phyloP scores from a whole-genome alignment of 1,284 basidiomycete species.

The Tilletia setariae region DNA sequence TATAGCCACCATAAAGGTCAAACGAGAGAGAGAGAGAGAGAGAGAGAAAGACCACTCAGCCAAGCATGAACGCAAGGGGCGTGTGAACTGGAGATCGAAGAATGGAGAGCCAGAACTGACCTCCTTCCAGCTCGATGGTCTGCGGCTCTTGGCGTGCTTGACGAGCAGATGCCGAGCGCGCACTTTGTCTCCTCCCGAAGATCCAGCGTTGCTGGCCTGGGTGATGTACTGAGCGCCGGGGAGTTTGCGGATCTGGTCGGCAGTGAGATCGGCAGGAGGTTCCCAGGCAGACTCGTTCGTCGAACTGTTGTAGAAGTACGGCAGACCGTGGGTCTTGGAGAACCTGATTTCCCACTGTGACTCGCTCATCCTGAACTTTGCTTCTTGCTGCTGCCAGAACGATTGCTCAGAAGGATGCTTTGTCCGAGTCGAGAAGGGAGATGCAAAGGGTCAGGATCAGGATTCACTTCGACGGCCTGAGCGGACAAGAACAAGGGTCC shows the following conservation, averaged over 20 bases:
- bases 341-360: slow-evolving; percentile 57
- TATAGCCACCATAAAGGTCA: too few relatives aligned
- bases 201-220: slow-evolving; percentile 28
- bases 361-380: not conserved
- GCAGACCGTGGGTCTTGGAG: slow-evolving; percentile 72
- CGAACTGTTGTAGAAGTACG: slow-evolving; percentile 82
- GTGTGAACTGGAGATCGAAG: too few relatives aligned
- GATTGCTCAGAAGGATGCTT: too few relatives aligned
- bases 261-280: slow-evolving; percentile 66
- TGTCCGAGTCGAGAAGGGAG: too few relatives aligned
- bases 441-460: too few relatives aligned
- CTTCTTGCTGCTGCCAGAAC: not conserved
- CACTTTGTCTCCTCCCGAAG: slow-evolving; percentile 64
- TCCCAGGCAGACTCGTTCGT: slow-evolving; percentile 81
- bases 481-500: too few relatives aligned
- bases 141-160: slow-evolving; percentile 81
- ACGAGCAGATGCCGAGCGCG: slow-evolving; percentile 91
- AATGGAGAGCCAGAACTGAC: slow-evolving; percentile 24
- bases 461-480: too few relatives aligned
- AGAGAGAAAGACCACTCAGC: not conserved
- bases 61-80: too few relatives aligned
- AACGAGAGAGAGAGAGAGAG: not conserved
- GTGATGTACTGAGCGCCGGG: slow-evolving; percentile 45
- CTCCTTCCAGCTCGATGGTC: slow-evolving; percentile 64
- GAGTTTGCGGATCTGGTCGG: slow-evolving; percentile 40